These are phyloP conservation scores for Penicillium corylophilum DNA, from an alignment of 2,329 filamentous ascomycete species.

Conservation along the genomic window DNA sequence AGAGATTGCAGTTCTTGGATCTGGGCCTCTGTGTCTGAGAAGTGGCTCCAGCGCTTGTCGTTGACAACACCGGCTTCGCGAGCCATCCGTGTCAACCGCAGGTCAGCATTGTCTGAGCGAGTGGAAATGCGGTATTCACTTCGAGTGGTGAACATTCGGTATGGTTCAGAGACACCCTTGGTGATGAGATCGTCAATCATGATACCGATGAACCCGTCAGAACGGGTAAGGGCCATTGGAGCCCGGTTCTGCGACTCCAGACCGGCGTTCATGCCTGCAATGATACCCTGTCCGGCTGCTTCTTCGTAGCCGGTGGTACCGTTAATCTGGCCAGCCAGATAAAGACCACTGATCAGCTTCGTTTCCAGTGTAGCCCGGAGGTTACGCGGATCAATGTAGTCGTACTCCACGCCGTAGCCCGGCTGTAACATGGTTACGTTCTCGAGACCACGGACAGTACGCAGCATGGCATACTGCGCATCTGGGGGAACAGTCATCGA, in stretches of 20 bases:
- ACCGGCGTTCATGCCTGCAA: conserved; percentile 93
- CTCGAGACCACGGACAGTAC: conserved; percentile 83
- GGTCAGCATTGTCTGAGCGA: conserved; percentile 90
- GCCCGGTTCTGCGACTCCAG: conserved; percentile 67
- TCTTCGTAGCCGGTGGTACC: conserved; percentile 98
- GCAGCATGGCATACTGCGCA: conserved; percentile 80
- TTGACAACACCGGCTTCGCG: conserved; percentile 73
- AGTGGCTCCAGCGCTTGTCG: conserved; percentile 74
- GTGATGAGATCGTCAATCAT: conserved; percentile 98
- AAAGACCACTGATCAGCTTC: conserved; percentile 84
- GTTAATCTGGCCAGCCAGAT: conserved; percentile 94
- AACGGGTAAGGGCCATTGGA: conserved; percentile 69
- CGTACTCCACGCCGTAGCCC: conserved; percentile 96
- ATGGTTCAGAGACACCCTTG: conserved; percentile 94
- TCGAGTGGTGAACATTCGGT: conserved; percentile 95
- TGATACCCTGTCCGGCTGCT: conserved; percentile 86
- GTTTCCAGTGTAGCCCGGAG: conserved; percentile 89
- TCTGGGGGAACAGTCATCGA: conserved; percentile 94
- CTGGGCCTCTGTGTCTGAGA: conserved; percentile 63
- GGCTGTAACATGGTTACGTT: conserved; percentile 89
- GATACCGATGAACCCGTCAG: conserved; percentile 94
- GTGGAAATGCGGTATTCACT: conserved; percentile 94
- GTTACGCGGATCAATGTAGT: conserved; percentile 92
- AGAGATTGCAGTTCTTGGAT: conserved; percentile 64
- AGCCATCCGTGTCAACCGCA: conserved; percentile 77